Evolutionary conservation across 768 basidiomycete genomes (phyloP).

Genomic region (Rhodotorula diobovata): DNA sequence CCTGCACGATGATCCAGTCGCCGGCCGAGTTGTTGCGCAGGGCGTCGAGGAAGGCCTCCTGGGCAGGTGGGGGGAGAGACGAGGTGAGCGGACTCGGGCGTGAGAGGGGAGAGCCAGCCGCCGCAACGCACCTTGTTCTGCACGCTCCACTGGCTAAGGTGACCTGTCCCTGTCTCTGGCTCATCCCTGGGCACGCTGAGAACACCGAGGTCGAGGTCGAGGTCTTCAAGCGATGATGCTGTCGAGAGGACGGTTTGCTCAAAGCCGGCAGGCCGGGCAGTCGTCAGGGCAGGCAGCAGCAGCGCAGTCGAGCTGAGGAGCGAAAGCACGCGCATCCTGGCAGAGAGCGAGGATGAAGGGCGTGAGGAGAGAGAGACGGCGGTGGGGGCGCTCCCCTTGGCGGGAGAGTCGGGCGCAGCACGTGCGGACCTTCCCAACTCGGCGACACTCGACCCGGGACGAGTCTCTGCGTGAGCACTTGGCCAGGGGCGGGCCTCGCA

Average conservation of each 20-base stretch:
- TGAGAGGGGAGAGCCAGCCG: too few relatives aligned
- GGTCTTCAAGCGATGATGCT: background rate
- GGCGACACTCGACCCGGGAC: too few relatives aligned
- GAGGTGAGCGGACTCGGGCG: too few relatives aligned
- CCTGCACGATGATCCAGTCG: constrained; percentile 32
- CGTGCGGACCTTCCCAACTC: too few relatives aligned
- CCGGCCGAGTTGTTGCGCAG: constrained; percentile 18
- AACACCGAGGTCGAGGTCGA: background rate
- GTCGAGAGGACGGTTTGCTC: background rate
- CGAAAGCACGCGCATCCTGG: background rate
- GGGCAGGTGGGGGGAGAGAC: background rate
- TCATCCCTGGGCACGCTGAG: background rate
- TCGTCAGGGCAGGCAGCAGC: background rate
- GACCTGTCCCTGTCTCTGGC: background rate
- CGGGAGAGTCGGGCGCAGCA: too few relatives aligned
- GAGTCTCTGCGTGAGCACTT: too few relatives aligned
- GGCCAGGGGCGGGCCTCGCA: too few relatives aligned
- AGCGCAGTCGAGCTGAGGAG: background rate
- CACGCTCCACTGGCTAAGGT: constrained; percentile 1
- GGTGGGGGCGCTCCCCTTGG: too few relatives aligned
- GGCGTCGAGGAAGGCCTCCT: constrained; percentile 27
- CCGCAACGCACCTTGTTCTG: background rate
- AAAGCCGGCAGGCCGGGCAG: background rate
- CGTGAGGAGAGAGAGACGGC: too few relatives aligned
- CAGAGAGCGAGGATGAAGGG: background rate